A percentile compares a stretch with the other conserved stretches of the same genome.
Evolutionary conservation across 1,139 yeast species (phyloP).

Genomic region (Keqinozyma sinolaborantium): DNA sequence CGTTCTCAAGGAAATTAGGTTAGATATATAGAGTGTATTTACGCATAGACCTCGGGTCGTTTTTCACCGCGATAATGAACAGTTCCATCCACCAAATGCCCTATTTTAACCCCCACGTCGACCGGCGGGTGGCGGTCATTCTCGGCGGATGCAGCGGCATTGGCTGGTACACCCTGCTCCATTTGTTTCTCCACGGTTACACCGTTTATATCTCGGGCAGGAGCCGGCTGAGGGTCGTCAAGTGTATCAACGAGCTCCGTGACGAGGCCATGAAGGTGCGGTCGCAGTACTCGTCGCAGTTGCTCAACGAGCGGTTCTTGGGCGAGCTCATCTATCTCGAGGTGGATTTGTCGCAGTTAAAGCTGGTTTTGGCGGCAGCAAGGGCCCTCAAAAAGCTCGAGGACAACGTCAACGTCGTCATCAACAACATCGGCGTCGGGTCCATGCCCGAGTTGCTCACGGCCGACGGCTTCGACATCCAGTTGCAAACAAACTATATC

Average conservation of each 20-base stretch:
- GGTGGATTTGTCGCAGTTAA: conserved; percentile 58
- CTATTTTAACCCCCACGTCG: conserved; percentile 33
- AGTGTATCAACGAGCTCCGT: conserved; percentile 53
- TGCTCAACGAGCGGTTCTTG: conserved; percentile 20
- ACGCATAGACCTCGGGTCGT: neutral
- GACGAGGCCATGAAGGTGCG: conserved; percentile 45
- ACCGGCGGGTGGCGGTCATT: conserved; percentile 61
- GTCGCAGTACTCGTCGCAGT: conserved; percentile 15
- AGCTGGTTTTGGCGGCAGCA: conserved; percentile 57
- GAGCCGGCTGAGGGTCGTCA: conserved; percentile 48
- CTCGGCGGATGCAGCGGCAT: conserved; percentile 83
- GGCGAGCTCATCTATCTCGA: conserved; percentile 63
- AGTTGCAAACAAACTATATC: conserved; percentile 74
- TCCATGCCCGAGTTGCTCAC: conserved; percentile 67
- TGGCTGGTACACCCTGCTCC: conserved; percentile 75
- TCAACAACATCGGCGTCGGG: conserved; percentile 83
- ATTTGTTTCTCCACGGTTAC: conserved; percentile 76
- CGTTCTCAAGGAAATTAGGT: conserved; percentile 3
- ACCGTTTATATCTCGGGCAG: conserved; percentile 73
- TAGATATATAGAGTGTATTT: neutral
- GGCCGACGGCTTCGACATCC: conserved; percentile 73
- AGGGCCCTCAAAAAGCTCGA: conserved; percentile 47
- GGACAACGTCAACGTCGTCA: conserved; percentile 52
- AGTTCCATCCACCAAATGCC: conserved; percentile 21
- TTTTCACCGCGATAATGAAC: conserved; percentile 9